A percentile compares a stretch with the other conserved stretches of the same genome.
These are phyloP conservation scores for Myxozyma kluyveri DNA, from an alignment of 805 yeast species.

Conservation along the genomic window DNA sequence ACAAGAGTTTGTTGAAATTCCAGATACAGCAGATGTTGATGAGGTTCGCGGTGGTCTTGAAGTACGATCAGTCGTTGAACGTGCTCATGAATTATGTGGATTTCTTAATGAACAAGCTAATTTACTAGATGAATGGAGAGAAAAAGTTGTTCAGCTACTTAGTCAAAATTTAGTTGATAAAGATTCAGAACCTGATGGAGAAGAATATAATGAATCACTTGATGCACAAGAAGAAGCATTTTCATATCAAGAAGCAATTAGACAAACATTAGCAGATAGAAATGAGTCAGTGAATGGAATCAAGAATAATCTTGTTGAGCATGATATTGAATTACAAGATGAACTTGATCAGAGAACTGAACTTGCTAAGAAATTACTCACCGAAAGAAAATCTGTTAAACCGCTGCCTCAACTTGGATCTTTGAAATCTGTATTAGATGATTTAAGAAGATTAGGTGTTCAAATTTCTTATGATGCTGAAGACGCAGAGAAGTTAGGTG, in stretches of 20 bases:
- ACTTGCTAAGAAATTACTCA: conserved; percentile 30
- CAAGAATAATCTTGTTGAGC: conserved; percentile 25
- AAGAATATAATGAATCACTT: conserved; percentile 73
- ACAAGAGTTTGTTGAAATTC: conserved; percentile 31
- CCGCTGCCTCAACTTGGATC: conserved; percentile 22
- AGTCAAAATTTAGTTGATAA: conserved; percentile 52
- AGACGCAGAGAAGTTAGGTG: conserved; percentile 12
- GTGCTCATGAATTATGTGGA: conserved; percentile 16
- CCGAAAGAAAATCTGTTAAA: conserved; percentile 29
- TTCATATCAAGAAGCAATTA: conserved; percentile 38
- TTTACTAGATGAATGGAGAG: conserved; percentile 53
- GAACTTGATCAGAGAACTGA: conserved; percentile 29
- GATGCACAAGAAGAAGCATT: conserved; percentile 68
- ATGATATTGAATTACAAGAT: conserved; percentile 25
- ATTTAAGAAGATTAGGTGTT: conserved; percentile 15
- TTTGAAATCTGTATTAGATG: conserved; percentile 17
- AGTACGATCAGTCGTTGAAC: conserved; percentile 17
- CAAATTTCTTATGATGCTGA: conserved; percentile 22
- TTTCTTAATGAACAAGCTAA: conserved; percentile 52
- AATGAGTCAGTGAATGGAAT: conserved; percentile 43
- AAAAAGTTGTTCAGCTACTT: conserved; percentile 45
- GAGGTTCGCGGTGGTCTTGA: conserved; percentile 29
- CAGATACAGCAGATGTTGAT: conserved; percentile 29
- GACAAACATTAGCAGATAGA: conserved; percentile 43
- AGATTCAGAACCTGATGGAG: conserved; percentile 58